Evolutionary conservation across 257 asterid species (phyloP), one percentile per base, ranked within the genome.

Genomic region (Ligustrum vulgare): DNA sequence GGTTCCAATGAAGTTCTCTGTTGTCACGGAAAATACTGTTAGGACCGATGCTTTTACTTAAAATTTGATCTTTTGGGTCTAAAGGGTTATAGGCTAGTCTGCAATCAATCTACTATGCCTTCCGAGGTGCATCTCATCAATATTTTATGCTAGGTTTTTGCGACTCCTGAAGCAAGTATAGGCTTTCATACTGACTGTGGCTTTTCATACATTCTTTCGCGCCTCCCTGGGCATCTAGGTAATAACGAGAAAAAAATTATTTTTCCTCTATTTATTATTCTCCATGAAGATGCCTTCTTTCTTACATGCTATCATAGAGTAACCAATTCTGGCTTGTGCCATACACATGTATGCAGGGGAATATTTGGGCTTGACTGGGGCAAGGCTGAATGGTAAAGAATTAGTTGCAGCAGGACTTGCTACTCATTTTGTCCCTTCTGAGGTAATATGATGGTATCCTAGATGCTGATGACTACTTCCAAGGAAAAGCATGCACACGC

Each of bases 121-220:
- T 60, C 33, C 1, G 18, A 60, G 35, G 18, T 60, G 32, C 34
- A 23, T 25, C 20, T 60, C 34, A 25, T 22, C 33, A 25, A 22
- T 25, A 23, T 9, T 22, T 72, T 77, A 71, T 47, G 66, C n/a
- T 83, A 94, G 99, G 90, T 94, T 77, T 92, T 94, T 77, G 82
- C 99, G 28, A 94, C 97, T 67, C 99, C 99, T 34, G 99, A 94
- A 87, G 98, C 97, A 65, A 85, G 98, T 81, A 84, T 94, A 74
- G 99, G 99, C 65, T 91, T 86, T 80, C 99, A 94, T 58, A 88
- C 97, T 2, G 99, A 94, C 84, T 94, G 99, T 82, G 78, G 99
- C 79, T 92, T 94, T 84, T 94, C 99, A 5, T 94, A 91, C 87
- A 84, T 89, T 1, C 92, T 83, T 39, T 88, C 98, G 5, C 96